Evolutionary conservation across 2,329 filamentous ascomycete genomes (phyloP).

Genomic region (Fusarium phyllophilum): DNA sequence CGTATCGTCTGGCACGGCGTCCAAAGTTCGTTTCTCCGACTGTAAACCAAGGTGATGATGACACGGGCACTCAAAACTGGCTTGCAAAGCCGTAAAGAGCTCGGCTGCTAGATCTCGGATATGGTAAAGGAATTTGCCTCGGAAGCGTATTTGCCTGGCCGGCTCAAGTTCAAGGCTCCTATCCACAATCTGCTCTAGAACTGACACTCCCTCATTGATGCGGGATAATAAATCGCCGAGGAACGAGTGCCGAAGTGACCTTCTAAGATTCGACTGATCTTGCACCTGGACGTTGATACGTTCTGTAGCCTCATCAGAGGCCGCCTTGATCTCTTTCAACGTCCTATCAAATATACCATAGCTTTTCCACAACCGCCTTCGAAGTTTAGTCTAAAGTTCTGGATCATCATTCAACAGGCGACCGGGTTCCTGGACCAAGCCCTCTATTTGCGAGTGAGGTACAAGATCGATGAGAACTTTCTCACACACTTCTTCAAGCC

Average conservation of each 20-base stretch:
- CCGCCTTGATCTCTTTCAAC: accelerated
- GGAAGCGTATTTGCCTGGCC: not conserved
- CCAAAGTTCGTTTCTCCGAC: not conserved
- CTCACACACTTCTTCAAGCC: not conserved
- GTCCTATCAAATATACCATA: not conserved
- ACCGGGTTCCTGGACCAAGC: not conserved
- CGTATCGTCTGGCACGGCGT: not conserved
- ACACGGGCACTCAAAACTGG: not conserved
- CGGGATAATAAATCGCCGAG: not conserved
- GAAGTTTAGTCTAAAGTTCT: not conserved
- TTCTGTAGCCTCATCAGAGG: not conserved
- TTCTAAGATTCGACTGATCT: not conserved
- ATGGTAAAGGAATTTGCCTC: not conserved
- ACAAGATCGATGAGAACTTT: not conserved
- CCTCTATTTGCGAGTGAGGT: not conserved
- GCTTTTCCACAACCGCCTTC: not conserved
- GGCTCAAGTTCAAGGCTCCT: not conserved
- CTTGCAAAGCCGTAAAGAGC: not conserved
- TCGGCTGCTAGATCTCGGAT: not conserved
- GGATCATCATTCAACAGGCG: accelerated
- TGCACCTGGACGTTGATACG: not conserved
- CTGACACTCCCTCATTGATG: not conserved
- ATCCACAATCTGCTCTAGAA: not conserved
- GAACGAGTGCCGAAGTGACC: not conserved
- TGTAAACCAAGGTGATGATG: not conserved